Evolutionary conservation across 495 filamentous ascomycete genomes (phyloP), one percentile per base, ranked within the genome.

Genomic region (Rostrohypoxylon terebratum): DNA sequence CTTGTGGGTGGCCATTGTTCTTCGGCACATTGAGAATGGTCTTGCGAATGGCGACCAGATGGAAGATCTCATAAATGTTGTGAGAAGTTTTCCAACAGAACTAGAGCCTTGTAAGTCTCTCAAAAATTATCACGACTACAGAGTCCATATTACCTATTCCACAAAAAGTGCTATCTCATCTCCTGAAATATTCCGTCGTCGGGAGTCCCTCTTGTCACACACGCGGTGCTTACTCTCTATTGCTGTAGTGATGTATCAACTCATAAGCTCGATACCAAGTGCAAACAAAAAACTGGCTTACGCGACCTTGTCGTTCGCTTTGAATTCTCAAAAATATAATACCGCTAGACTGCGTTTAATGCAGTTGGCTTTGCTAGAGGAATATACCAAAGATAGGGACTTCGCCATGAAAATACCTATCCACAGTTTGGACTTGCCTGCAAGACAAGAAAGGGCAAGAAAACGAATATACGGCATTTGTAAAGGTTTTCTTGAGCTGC

Each of bases 401-500:
- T 55, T 55, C 28, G 28, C 51, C 2, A 18, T 55, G 25, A n/a
- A 28, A 55, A 33, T 7, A 34, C 23, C 28, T 9, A 55, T 38
- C 34, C 34, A 9, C 7, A 38, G 7, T 28, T 28, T 28, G 28
- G 34, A 38, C 34, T 10, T 38, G 34, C 9, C 34, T 38, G 11
- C 34, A 34, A 55, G 51, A 18, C 28, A 18, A 5, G 25, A 33
- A 14, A 55, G 16, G 4, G 51, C 25, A 16, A 55, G 51, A 34
- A 55, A 55, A 34, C 10, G 25, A 18, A 34, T 55, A 18, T 55
- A 55, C 9, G 51, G 51, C 8, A 14, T 55, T 8, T 55, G 51
- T 4, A 55, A 55, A 55, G 51, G 51, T 36, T 55, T 55, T 9
- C 13, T 55, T 5, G 51, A 55, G 28, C 28, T 55, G 25, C 51